Conservation (phyloP, 208 protist genomes). For the Angomonas desouzai region DNA sequence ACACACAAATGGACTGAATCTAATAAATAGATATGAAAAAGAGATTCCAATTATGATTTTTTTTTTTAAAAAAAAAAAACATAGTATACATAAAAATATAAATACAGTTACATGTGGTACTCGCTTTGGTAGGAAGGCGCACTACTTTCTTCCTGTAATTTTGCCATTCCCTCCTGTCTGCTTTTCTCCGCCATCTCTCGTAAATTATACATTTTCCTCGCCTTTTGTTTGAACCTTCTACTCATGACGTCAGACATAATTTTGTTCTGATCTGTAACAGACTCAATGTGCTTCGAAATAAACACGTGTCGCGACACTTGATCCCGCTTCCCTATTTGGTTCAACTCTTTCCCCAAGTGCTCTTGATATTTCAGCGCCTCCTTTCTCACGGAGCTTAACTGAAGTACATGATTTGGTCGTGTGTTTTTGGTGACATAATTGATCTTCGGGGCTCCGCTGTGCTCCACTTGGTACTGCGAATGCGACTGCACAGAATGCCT, state of each 20-base stretch:
- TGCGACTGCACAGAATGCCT: background rate
- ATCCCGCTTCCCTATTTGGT: constrained; percentile 26
- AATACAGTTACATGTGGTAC: background rate
- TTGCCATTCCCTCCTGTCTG: background rate
- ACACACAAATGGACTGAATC: no score
- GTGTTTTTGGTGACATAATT: constrained; percentile 6
- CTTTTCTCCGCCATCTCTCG: constrained; percentile 9
- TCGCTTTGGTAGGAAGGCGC: background rate
- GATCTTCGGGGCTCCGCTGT: background rate
- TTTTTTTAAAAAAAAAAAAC: constrained; percentile 9
- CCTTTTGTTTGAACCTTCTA: constrained; percentile 12
- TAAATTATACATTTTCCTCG: constrained; percentile 16
- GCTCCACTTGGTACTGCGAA: background rate
- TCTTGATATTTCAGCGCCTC: constrained; percentile 31
- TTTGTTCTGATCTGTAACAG: constrained; percentile 10
- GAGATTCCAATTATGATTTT: constrained; percentile 15
- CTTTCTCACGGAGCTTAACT: constrained; percentile 17
- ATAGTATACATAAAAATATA: constrained; percentile 2
- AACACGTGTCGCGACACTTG: constrained; percentile 33
- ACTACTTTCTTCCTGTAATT: background rate
- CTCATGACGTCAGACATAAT: constrained; percentile 12
- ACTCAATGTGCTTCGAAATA: constrained; percentile 24
- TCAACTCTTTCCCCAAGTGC: constrained; percentile 24
- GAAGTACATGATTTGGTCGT: background rate
- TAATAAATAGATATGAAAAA: no score